Evolutionary conservation across 2,329 filamentous ascomycete genomes (phyloP).

Genomic region (Colletotrichum tamarilloi): DNA sequence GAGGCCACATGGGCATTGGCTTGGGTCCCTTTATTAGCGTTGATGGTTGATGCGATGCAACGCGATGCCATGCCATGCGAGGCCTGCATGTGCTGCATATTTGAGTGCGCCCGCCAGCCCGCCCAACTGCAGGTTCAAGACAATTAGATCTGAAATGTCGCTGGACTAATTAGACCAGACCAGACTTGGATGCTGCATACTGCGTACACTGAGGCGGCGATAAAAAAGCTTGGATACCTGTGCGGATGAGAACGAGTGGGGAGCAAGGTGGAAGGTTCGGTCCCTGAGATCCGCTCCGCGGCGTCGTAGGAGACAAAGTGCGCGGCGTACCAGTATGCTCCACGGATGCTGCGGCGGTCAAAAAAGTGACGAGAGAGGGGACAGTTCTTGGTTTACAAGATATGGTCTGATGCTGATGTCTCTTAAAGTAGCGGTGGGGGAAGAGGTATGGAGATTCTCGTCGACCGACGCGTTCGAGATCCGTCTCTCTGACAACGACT

Average conservation of each 20-base stretch:
- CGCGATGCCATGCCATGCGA: slow-evolving; percentile 29
- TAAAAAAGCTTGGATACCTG: slow-evolving; percentile 6
- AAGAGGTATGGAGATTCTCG: slow-evolving; percentile 16
- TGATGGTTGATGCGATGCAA: slow-evolving; percentile 21
- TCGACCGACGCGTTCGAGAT: slow-evolving; percentile 4
- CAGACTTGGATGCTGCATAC: neutral
- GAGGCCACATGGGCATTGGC: slow-evolving; percentile 32
- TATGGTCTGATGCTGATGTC: slow-evolving; percentile 24
- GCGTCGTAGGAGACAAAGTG: neutral
- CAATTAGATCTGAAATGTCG: neutral
- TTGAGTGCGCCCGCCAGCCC: slow-evolving; percentile 10
- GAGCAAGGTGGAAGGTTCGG: slow-evolving; percentile 24
- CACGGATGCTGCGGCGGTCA: neutral
- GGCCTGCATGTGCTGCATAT: slow-evolving; percentile 30
- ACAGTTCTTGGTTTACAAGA: neutral
- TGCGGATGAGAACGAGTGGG: slow-evolving; percentile 12
- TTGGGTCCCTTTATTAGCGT: slow-evolving; percentile 16
- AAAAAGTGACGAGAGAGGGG: neutral
- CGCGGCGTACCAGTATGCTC: slow-evolving; percentile 1
- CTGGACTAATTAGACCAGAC: neutral
- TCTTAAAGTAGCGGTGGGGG: slow-evolving; percentile 25
- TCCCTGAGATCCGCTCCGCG: slow-evolving; percentile 25
- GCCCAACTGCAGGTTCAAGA: slow-evolving; percentile 22
- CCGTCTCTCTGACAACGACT: slow-evolving; percentile 20
- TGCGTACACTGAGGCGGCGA: slow-evolving; percentile 2